Evolutionary conservation across 768 basidiomycete species (phyloP).

Genomic region (Kwoniella pini): DNA sequence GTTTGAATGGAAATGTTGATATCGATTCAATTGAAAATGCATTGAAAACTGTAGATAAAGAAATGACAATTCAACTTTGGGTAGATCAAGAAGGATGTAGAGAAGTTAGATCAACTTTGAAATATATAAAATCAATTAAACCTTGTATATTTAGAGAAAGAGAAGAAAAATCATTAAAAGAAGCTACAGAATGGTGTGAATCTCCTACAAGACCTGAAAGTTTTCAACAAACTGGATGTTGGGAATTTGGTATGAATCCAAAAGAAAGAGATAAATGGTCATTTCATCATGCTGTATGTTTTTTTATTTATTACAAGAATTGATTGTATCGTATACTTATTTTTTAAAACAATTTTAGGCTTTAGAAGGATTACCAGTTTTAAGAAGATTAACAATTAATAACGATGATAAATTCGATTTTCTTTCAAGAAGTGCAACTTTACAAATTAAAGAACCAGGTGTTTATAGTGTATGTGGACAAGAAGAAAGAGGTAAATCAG

Average conservation of each 20-base stretch:
- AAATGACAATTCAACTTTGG: constrained; percentile 63
- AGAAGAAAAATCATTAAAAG: constrained; percentile 28
- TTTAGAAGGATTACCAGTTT: constrained; percentile 61
- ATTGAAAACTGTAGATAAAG: constrained; percentile 44
- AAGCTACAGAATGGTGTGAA: constrained; percentile 42
- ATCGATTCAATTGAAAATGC: constrained; percentile 10
- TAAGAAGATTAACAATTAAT: constrained; percentile 69
- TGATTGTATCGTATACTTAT: background rate
- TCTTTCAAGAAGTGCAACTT: constrained; percentile 71
- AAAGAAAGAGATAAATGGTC: constrained; percentile 61
- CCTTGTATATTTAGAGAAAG: constrained; percentile 26
- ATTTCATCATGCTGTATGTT: constrained; percentile 74
- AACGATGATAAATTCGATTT: constrained; percentile 72
- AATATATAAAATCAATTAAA: constrained; percentile 61
- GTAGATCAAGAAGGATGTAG: constrained; percentile 86
- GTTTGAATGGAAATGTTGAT: background rate
- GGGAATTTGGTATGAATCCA: constrained; percentile 66
- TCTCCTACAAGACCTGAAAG: constrained; percentile 22
- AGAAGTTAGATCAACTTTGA: constrained; percentile 63
- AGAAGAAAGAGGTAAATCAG: constrained; percentile 62
- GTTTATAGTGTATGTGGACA: constrained; percentile 72
- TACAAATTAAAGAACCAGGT: constrained; percentile 69
- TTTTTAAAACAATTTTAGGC: constrained; percentile 26
- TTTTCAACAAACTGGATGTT: constrained; percentile 57
- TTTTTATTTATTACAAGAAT: background rate